Evolutionary conservation across 2,329 filamentous ascomycete species (phyloP).

Genomic region (Monosporascus cannonballus): DNA sequence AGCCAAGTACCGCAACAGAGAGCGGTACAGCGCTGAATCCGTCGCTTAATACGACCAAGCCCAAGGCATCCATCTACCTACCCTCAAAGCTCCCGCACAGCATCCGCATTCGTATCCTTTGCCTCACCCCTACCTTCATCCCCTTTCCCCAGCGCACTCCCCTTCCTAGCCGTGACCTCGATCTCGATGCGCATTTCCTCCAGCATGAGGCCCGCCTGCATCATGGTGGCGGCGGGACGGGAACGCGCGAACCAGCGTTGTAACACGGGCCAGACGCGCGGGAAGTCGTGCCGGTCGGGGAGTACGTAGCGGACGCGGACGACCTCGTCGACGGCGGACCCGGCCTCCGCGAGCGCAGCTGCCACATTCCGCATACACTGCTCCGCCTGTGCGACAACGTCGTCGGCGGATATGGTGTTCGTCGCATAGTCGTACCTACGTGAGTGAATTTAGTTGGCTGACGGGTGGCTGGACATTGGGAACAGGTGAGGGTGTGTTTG

Average conservation of each 20-base stretch:
- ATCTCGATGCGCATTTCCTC: conserved; percentile 35
- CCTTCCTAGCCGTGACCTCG: conserved; percentile 16
- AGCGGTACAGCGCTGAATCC: too few species aligned
- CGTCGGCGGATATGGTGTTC: conserved; percentile 35
- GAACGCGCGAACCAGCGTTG: conserved; percentile 42
- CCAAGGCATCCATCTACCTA: too few species aligned
- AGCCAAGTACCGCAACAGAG: too few species aligned
- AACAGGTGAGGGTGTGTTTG: neutral
- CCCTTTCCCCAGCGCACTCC: neutral
- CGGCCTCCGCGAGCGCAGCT: conserved; percentile 37
- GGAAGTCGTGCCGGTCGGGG: conserved; percentile 40
- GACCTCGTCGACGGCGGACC: conserved; percentile 37
- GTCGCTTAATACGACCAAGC: too few species aligned
- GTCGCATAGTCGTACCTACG: conserved; percentile 45
- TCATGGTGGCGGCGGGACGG: conserved; percentile 49
- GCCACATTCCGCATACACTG: conserved; percentile 43
- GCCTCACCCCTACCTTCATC: too few species aligned
- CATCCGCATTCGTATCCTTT: too few species aligned
- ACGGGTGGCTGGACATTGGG: neutral
- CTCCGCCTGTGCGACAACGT: conserved; percentile 40
- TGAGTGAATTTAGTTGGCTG: neutral
- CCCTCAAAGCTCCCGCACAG: too few species aligned
- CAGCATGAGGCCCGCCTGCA: conserved; percentile 44
- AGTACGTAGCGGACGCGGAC: conserved; percentile 48
- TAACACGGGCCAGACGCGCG: conserved; percentile 43